Base-by-base conservation (phyloP, 2,329 filamentous ascomycete genomes). In the Akanthomyces uredinophilus region DNA sequence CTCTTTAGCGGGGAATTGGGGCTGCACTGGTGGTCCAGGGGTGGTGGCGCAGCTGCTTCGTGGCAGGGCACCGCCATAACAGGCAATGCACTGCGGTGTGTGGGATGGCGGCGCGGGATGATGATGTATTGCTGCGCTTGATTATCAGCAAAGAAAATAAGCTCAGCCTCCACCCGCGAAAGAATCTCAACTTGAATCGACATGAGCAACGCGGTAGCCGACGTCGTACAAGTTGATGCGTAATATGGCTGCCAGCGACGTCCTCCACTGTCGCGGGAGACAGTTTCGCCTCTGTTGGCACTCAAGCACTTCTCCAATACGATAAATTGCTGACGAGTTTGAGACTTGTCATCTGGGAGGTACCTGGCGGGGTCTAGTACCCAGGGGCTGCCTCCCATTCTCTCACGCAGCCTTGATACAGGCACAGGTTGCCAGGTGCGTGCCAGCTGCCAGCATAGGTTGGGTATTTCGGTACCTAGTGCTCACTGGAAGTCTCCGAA, bases 11-110 rank as follows among this genome's bases (percentile, higher is more conserved):
- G 54, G 43, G 41, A 57, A 20, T 18, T 47, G 54, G 54, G 53
- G 53, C 29, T 47, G 39, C 41, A 35, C 41, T 16, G 41, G 41
- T 18, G 27, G 27, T 29, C 41, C n/a, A 46, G 41, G 41, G 24
- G 54, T 57, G 54, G 54, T 57, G 54, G 54, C 54, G 54, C 54
- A 57, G 54, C 54, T 27, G 51, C 32, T 47, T n/a, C 43, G 54
- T 47, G 41, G 54, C 54, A 37, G 29, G 27, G 54, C 54, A 37
- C 4, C 54, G 24, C 41, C 22, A 47, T 3, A 47, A 35, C 20
- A 37, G n/a, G 43, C n/a, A 44, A 47, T 47, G 54, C 47, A 24
- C 47, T 29, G 32, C 32, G 11, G 32, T 11, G 6, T 35, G 52
- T 39, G 52, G 52, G 52, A 55, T 55, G 22, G 47, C 29, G 53